These are phyloP conservation scores for Rhododendron ovatum DNA, from an alignment of 148 eudicot genomes.

Conservation along the genomic window DNA sequence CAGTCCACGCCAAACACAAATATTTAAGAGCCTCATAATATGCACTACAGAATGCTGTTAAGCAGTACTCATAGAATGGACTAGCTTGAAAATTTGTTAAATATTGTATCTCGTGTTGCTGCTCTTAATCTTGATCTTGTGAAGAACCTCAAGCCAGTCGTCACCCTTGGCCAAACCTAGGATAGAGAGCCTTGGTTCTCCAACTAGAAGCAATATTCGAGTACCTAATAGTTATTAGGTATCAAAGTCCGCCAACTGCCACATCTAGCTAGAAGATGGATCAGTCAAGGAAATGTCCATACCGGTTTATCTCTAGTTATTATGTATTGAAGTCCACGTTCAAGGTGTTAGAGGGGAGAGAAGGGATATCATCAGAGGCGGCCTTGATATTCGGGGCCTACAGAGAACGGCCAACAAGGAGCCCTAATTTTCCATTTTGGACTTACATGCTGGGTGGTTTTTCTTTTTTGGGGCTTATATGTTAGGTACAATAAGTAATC, in stretches of 20 bases:
- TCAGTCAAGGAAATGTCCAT: not conserved
- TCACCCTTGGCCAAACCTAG: not conserved
- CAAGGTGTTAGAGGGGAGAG: not conserved
- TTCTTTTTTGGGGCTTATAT: not conserved
- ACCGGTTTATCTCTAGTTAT: not conserved
- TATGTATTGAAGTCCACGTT: not conserved
- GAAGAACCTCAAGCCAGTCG: not conserved
- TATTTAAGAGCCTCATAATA: not conserved
- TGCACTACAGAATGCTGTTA: not conserved
- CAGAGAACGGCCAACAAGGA: not conserved
- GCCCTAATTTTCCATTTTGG: not conserved
- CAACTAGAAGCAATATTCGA: not conserved
- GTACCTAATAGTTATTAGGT: not conserved
- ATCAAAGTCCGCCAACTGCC: not conserved
- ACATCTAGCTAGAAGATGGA: not conserved
- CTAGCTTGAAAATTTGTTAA: not conserved
- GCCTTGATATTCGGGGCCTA: not conserved
- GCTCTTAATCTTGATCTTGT: not conserved
- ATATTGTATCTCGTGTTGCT: not conserved
- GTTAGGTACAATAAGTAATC: not conserved
- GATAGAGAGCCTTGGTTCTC: not conserved
- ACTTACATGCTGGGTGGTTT: not conserved
- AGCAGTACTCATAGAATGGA: not conserved
- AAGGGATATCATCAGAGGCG: not conserved
- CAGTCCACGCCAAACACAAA: not conserved